phyloP scores from a whole-genome alignment of 2,329 filamentous ascomycete species.

The Rhinocladiella similis region DNA sequence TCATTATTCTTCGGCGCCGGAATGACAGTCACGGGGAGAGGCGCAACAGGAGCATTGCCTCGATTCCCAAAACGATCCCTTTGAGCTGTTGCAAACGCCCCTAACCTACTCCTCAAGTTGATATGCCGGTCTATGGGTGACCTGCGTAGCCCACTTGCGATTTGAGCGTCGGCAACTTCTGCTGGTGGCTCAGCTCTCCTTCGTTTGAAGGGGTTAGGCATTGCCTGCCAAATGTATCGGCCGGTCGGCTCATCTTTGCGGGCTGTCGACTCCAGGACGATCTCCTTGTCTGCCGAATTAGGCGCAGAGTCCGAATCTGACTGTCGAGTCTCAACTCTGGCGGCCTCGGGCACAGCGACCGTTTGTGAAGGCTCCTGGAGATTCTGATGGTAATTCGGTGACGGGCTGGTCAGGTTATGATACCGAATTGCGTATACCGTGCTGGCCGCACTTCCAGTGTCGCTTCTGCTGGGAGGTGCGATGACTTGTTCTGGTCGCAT shows the following conservation, averaged over 20 bases:
- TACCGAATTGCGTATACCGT: constrained; percentile 66
- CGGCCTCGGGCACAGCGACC: not conserved
- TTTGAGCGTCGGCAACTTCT: constrained; percentile 59
- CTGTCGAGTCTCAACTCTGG: constrained; percentile 11
- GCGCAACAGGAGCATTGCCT: constrained; percentile 36
- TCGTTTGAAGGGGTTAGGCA: constrained; percentile 60
- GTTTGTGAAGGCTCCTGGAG: not conserved
- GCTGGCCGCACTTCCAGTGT: constrained; percentile 63
- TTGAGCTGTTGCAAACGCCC: constrained; percentile 51
- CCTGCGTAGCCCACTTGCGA: constrained; percentile 40
- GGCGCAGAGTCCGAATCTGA: constrained; percentile 14
- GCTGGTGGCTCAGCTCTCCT: constrained; percentile 59
- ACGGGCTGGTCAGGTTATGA: constrained; percentile 54
- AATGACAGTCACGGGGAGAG: constrained; percentile 60
- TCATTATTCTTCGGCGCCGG: constrained; percentile 57
- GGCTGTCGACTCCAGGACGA: constrained; percentile 28
- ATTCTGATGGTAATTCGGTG: constrained; percentile 32
- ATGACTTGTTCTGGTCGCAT: constrained; percentile 35
- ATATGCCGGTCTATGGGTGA: constrained; percentile 30
- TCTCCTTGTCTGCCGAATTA: constrained; percentile 16
- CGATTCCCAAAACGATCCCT: constrained; percentile 46
- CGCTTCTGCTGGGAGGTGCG: constrained; percentile 60
- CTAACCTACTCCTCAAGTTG: constrained; percentile 46
- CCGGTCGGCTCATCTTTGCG: constrained; percentile 28
- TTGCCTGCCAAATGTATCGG: constrained; percentile 49